Conservation (phyloP, 2,329 filamentous ascomycete species). For the Hymenoscyphus infarciens region DNA sequence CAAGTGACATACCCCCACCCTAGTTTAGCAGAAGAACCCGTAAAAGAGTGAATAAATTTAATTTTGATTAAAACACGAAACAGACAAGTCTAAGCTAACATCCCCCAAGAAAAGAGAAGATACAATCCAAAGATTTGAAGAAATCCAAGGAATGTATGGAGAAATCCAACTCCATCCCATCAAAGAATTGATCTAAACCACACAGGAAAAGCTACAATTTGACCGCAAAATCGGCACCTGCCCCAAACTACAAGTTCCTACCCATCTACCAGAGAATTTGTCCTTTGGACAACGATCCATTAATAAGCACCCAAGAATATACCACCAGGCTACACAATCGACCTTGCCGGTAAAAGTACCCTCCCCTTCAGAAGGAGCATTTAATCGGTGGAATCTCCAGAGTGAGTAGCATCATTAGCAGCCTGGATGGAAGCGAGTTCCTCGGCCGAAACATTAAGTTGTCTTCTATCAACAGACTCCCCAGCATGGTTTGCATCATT, state of each 20-base stretch:
- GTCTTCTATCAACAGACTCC: neutral
- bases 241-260: neutral
- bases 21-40: neutral
- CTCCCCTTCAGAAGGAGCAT: neutral
- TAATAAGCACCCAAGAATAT: neutral
- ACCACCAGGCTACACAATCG: neutral
- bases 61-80: neutral
- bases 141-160: neutral
- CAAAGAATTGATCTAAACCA: neutral
- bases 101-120: neutral
- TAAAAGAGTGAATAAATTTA: neutral
- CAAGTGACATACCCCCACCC: too few species aligned
- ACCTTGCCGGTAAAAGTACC: neutral
- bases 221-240: neutral
- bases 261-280: neutral
- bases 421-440: neutral
- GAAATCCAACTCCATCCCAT: neutral
- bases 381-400: neutral
- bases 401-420: neutral
- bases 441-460: neutral
- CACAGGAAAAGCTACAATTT: neutral
- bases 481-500: constrained; percentile 4
- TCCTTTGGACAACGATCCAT: neutral
- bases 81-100: neutral
- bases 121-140: neutral